Base-by-base conservation (phyloP, 2,329 filamentous ascomycete species). In the Rhynchosporium secalis region DNA sequence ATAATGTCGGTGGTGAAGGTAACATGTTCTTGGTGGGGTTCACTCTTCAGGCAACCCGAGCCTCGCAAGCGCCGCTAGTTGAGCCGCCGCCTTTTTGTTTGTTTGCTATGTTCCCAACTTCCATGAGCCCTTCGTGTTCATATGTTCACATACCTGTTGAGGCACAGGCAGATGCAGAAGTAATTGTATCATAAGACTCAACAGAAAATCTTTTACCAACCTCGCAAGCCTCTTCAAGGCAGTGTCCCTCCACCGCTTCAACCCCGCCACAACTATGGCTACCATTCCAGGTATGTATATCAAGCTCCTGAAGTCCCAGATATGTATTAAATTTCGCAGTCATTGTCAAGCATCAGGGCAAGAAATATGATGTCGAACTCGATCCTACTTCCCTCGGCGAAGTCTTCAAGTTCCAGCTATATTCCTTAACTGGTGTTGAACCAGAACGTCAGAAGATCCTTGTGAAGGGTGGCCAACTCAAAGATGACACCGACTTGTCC, bases 371-470 rank as follows among this genome's bases (percentile, higher is more conserved):
- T 74, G 85, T 99, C 75, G 94, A 98, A 65, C 86, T 99, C 72
- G 94, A 98, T 75, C 83, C 90, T 48, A 82, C 85, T 31, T 88
- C 91, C 51, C 92, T 87, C 65, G 95, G 95, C 77, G 92, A 97
- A 77, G 91, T 90, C 62, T 92, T 99, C 81, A 99, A 98, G 77
- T 91, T 90, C 73, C 95, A 98, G 76, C 85, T 99, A 62, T 99
- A 89, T 80, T 97, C 93, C 66, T 81, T 99, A 61, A 99, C 95
- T 52, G 92, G 91, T 65, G 95, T 99, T 73, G 95, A 98, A 75
- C 95, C 95, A 68, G 91, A 96, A 66, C 89, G 94, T 66, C 96
- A 99, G 77, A 98, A 98, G 80, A 91, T 99, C 70, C 79, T 99
- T 61, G 86, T 97, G 76, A 97, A 96, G 78, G 92, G 92, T 68